Evolutionary conservation across 768 basidiomycete species (phyloP).

Genomic region (Suillus tomentosus): DNA sequence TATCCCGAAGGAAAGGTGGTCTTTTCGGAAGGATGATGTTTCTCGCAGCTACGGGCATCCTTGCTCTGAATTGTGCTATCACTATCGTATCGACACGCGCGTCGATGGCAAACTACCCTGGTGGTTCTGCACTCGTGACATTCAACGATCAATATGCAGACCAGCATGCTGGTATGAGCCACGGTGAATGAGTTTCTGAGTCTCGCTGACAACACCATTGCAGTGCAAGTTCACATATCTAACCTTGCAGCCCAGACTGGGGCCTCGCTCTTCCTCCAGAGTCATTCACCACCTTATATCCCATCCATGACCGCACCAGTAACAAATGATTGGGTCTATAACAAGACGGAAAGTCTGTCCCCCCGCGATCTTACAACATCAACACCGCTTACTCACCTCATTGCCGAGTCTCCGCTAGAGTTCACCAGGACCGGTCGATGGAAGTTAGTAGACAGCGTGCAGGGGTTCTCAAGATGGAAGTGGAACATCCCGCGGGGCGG

Average conservation of each 20-base stretch:
- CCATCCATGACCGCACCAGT: constrained; percentile 17
- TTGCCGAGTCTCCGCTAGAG: constrained; percentile 47
- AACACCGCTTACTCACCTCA: constrained; percentile 59
- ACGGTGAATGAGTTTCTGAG: background rate
- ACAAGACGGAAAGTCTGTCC: constrained; percentile 76
- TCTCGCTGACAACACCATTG: constrained; percentile 14
- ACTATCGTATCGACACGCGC: constrained; percentile 57
- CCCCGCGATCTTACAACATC: constrained; percentile 40
- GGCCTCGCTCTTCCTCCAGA: constrained; percentile 83
- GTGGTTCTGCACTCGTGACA: constrained; percentile 66
- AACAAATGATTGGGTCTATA: constrained; percentile 60
- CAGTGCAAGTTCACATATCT: constrained; percentile 75
- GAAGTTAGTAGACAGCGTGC: constrained; percentile 45
- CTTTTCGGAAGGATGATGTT: constrained; percentile 48
- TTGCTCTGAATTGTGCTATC: constrained; percentile 53
- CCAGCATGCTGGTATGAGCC: constrained; percentile 14
- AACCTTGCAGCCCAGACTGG: constrained; percentile 90
- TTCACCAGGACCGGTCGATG: constrained; percentile 35
- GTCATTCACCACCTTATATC: constrained; percentile 57
- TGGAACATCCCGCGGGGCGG: constrained; percentile 26
- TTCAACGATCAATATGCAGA: constrained; percentile 57
- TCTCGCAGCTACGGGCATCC: constrained; percentile 46
- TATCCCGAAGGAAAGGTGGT: constrained; percentile 48
- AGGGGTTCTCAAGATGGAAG: constrained; percentile 47
- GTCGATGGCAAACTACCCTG: constrained; percentile 85